phyloP scores from a whole-genome alignment of 108 stramenopile species.

The Conticribra guillardii region DNA sequence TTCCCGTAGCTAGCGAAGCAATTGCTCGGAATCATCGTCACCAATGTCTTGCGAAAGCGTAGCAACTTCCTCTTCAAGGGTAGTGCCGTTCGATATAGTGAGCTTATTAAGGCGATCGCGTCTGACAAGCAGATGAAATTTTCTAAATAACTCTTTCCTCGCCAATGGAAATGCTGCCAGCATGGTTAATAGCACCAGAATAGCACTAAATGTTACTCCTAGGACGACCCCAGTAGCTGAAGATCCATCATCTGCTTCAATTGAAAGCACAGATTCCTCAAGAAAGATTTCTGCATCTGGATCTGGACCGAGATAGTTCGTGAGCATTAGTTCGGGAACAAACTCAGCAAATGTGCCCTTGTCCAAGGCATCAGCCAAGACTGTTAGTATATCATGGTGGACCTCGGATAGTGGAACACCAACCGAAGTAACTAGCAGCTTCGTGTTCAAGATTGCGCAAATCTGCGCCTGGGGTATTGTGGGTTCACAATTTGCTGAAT shows the following conservation, averaged over 20 bases:
- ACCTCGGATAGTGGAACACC: conserved; percentile 13
- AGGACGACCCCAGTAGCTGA: neutral
- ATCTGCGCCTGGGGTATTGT: conserved; percentile 31
- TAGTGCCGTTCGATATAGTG: too few species aligned
- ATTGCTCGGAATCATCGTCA: too few species aligned
- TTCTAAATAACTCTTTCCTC: conserved; percentile 1
- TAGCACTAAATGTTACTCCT: neutral
- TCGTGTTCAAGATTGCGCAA: conserved; percentile 40
- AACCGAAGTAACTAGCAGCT: conserved; percentile 35
- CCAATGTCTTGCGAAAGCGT: too few species aligned
- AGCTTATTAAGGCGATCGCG: too few species aligned
- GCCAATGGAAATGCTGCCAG: neutral
- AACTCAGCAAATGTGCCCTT: conserved; percentile 28
- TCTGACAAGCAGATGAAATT: neutral
- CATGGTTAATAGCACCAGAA: neutral
- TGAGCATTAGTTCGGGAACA: conserved; percentile 30
- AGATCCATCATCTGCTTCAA: neutral
- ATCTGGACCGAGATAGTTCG: conserved; percentile 46
- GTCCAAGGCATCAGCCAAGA: conserved; percentile 33
- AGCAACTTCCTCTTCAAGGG: too few species aligned
- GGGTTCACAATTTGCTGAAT: conserved; percentile 41
- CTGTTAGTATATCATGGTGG: conserved; percentile 26
- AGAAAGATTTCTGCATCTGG: conserved; percentile 1
- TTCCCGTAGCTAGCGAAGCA: too few species aligned
- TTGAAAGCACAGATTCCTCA: neutral